Conservation (phyloP, 2,329 filamentous ascomycete genomes). For the Microdochium bolleyi region DNA sequence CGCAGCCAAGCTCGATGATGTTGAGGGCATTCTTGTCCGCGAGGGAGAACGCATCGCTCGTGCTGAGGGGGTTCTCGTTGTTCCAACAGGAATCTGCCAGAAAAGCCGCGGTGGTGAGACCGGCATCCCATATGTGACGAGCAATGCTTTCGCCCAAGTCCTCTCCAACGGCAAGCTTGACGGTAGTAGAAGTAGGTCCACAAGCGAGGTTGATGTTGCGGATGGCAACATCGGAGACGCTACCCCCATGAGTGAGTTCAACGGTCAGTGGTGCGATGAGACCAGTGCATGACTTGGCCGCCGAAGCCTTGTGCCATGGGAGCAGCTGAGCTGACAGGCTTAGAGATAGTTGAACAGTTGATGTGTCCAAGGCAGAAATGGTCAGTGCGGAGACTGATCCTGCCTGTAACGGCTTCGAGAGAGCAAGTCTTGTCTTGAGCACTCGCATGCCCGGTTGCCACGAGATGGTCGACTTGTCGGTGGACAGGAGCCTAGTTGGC, state of each 20-base stretch:
- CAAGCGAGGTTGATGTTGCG: conserved; percentile 14
- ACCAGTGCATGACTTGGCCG: conserved; percentile 4
- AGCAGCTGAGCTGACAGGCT: neutral
- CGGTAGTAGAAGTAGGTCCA: conserved; percentile 16
- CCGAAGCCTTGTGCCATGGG: conserved; percentile 7
- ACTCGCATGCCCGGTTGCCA: conserved; percentile 28
- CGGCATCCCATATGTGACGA: conserved; percentile 51
- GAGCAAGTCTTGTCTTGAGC: conserved; percentile 18
- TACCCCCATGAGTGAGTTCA: conserved; percentile 9
- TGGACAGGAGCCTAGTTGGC: conserved; percentile 7
- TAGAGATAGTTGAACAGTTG: conserved; percentile 7
- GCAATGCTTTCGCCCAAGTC: conserved; percentile 54
- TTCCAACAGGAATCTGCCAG: conserved; percentile 17
- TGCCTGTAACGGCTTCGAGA: neutral
- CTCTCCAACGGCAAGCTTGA: conserved; percentile 39
- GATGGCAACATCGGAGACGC: conserved; percentile 10
- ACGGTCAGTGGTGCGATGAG: conserved; percentile 16
- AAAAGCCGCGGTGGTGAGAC: conserved; percentile 34
- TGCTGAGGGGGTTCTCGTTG: neutral
- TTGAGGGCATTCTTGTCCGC: conserved; percentile 22
- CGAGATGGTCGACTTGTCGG: conserved; percentile 18
- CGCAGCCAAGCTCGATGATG: conserved; percentile 47
- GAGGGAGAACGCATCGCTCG: conserved; percentile 5
- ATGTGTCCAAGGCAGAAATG: neutral
- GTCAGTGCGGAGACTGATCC: neutral